phyloP scores from a whole-genome alignment of 345 rosid genomes.

The Combretum micranthum region DNA sequence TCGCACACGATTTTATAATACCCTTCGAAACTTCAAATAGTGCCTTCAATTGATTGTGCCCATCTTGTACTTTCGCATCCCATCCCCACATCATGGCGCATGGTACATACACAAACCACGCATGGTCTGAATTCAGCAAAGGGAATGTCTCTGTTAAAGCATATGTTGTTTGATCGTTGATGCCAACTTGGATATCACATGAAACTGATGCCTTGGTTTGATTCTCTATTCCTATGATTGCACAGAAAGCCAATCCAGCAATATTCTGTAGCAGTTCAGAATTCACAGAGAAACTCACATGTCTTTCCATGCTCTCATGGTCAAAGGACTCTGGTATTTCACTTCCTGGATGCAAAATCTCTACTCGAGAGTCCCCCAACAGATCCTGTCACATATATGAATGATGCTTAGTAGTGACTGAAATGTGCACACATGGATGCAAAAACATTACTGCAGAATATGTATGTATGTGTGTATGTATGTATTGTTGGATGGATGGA shows the following conservation, averaged over 20 bases:
- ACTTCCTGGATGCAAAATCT: slow-evolving; percentile 11
- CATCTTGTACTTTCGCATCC: background rate
- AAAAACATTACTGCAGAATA: background rate
- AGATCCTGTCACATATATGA: background rate
- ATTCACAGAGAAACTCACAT: background rate
- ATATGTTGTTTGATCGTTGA: background rate
- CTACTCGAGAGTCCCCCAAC: slow-evolving; percentile 4
- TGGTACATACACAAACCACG: background rate
- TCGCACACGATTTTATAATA: background rate
- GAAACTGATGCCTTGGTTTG: background rate
- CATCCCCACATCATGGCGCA: background rate
- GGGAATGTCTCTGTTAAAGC: background rate
- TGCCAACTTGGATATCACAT: background rate
- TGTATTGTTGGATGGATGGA: too few relatives aligned
- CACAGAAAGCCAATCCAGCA: slow-evolving; percentile 3
- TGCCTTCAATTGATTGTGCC: background rate
- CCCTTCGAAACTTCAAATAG: background rate
- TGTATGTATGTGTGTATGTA: too few relatives aligned
- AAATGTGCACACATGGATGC: too few relatives aligned
- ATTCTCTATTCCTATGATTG: background rate
- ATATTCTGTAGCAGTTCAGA: background rate
- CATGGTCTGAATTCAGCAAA: background rate
- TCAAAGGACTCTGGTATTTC: slow-evolving; percentile 5
- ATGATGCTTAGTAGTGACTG: too few relatives aligned
- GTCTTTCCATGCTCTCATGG: background rate